Base-by-base conservation (phyloP, 192 early-diverging fungal genomes). In the Coemansia sp. region DNA sequence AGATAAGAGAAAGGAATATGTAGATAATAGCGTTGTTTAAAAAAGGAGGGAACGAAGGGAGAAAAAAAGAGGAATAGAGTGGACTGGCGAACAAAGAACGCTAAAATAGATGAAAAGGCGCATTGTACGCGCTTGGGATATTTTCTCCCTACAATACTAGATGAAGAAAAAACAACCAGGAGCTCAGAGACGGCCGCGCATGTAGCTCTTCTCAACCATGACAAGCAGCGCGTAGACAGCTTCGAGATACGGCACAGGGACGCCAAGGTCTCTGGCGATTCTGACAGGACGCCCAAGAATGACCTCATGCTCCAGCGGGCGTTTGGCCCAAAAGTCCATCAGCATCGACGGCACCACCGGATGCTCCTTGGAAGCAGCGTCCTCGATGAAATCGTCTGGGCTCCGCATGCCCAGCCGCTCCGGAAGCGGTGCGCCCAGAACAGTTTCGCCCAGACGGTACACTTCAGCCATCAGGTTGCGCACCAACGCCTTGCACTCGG, bases 321-420 rank as follows among this genome's bases (percentile, higher is more conserved):
- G 64, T 5, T 67, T 66, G 1, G 76, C 73, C 49, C 71, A 62
- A 61, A 74, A 87, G 65, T 89, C 88, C 76, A 86, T 76, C 54
- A 89, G 75, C 88, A 89, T 89, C 66, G 85, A 87, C 12, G 88
- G 86, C 46, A 71, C 68, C 17, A 77, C 74, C 5, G 74, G 55
- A n/a, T 22, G 51, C 5, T 63, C 59, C 1, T 61, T 44, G 7
- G 32, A 49, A 16, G 72, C 72, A 0, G 79, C 79, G 4, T 63
- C 55, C 39, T 68, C 48, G 56, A 85, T 68, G 37, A 71, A 71
- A 12, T 63, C 76, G 38, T 84, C 76, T 1, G 83, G 72, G 0
- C 74, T 56, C n/a, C 56, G 63, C 17, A 67, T 49, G 25, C 64
- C 75, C 41, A 25, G 45, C 4, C 61, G 32, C 45, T 13, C 43